A percentile compares a stretch with the other conserved stretches of the same genome.
phyloP scores from a whole-genome alignment of 257 asterid species.

The Salvia rosmarinus region DNA sequence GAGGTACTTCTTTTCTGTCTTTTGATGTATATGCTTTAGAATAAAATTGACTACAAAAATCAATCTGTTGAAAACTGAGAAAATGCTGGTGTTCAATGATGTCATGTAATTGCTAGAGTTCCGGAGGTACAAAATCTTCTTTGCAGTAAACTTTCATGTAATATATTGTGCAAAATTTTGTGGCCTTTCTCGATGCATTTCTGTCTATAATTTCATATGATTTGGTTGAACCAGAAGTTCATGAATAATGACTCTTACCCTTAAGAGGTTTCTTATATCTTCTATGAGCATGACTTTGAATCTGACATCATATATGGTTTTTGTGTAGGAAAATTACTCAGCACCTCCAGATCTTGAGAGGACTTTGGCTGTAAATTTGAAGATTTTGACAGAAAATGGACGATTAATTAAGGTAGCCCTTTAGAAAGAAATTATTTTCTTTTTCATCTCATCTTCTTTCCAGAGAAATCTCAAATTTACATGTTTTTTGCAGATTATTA shows the following conservation, averaged over 20 bases:
- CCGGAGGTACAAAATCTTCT: not conserved
- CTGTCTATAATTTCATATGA: constrained; percentile 4
- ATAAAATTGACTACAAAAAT: not conserved
- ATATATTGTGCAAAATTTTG: not conserved
- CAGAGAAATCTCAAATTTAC: constrained; percentile 9
- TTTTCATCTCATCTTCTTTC: not conserved
- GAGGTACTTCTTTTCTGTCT: constrained; percentile 55
- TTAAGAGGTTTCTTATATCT: not conserved
- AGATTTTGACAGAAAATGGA: constrained; percentile 71
- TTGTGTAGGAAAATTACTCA: constrained; percentile 62
- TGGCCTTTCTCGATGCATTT: not conserved
- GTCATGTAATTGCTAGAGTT: constrained; percentile 18
- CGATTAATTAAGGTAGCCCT: constrained; percentile 70
- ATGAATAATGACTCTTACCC: not conserved
- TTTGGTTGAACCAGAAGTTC: not conserved
- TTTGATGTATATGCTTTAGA: constrained; percentile 1
- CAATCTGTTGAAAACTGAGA: constrained; percentile 9
- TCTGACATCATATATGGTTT: constrained; percentile 27
- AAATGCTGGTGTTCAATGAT: not conserved
- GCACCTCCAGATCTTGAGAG: constrained; percentile 66
- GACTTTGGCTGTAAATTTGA: constrained; percentile 64
- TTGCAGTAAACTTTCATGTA: not conserved
- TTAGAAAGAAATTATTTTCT: not conserved
- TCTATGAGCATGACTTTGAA: constrained; percentile 3
- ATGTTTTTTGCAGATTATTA: too few relatives aligned